These are phyloP conservation scores for Cutaneotrichosporon cutaneum DNA, from an alignment of 1,284 basidiomycete genomes.

Conservation along the genomic window DNA sequence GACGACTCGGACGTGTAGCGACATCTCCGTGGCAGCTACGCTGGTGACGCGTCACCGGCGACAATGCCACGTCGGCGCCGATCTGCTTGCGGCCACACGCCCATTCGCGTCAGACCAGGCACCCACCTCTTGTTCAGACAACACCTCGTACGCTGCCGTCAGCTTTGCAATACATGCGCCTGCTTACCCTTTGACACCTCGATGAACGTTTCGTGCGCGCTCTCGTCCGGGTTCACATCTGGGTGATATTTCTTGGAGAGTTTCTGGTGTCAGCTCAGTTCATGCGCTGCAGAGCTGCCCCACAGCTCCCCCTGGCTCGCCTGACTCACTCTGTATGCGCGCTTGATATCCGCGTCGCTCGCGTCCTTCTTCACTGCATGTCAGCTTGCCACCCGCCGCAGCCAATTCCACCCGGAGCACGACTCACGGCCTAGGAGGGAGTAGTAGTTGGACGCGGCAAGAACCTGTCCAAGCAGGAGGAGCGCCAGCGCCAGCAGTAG, in stretches of 20 bases:
- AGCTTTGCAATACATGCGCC: constrained; percentile 7
- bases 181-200: constrained; percentile 77
- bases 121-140: constrained; percentile 73
- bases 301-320: not conserved
- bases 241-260: constrained; percentile 87
- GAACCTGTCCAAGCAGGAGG: constrained; percentile 41
- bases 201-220: constrained; percentile 79
- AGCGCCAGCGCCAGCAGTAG: constrained; percentile 22
- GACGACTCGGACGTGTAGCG: no score
- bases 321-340: constrained; percentile 70
- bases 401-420: not conserved
- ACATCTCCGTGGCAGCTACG: not conserved
- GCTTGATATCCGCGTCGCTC: constrained; percentile 80
- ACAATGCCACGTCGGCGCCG: constrained; percentile 8
- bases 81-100: not conserved
- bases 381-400: constrained; percentile 14
- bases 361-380: constrained; percentile 70
- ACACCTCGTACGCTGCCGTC: constrained; percentile 79
- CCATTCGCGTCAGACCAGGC: not conserved
- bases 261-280: constrained; percentile 55
- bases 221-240: constrained; percentile 85
- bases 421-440: constrained; percentile 51
- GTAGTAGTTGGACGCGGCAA: constrained; percentile 49
- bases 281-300: not conserved
- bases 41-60: not conserved